Percentiles rank a stretch among this genome's conserved stretches.
phyloP scores from a whole-genome alignment of 768 basidiomycete genomes.

The Trametes cubensis region DNA sequence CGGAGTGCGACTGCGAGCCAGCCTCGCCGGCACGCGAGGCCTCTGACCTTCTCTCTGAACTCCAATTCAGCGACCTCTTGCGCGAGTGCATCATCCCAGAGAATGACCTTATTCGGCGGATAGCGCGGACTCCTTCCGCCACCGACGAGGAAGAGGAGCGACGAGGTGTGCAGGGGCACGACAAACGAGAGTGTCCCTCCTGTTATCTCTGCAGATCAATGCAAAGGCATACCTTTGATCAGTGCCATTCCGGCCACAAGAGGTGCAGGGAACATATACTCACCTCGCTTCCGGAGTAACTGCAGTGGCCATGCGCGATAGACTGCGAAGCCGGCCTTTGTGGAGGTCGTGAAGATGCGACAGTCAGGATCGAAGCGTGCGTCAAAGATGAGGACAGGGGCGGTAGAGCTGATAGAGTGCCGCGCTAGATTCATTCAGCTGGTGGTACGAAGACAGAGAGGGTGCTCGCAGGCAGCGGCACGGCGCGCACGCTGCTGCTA shows the following conservation, averaged over 20 bases:
- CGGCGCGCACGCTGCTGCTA: constrained; percentile 9
- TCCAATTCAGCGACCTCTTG: constrained; percentile 86
- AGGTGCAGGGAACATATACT: constrained; percentile 15
- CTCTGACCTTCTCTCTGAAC: constrained; percentile 82
- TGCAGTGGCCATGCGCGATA: constrained; percentile 77
- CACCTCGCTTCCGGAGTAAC: constrained; percentile 83
- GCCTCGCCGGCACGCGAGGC: constrained; percentile 76
- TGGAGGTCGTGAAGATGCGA: constrained; percentile 78
- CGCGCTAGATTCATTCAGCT: constrained; percentile 81
- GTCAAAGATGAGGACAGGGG: constrained; percentile 74
- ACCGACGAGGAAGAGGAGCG: constrained; percentile 83
- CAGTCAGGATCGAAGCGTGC: constrained; percentile 80
- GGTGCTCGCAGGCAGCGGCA: constrained; percentile 12
- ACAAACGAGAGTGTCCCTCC: constrained; percentile 79
- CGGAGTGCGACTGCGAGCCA: constrained; percentile 85
- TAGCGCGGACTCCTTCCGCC: constrained; percentile 88
- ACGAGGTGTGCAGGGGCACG: constrained; percentile 79
- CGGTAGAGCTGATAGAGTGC: constrained; percentile 78
- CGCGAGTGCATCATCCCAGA: constrained; percentile 84
- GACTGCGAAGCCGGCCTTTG: constrained; percentile 81
- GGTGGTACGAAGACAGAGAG: constrained; percentile 22
- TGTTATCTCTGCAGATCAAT: constrained; percentile 56
- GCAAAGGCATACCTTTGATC: constrained; percentile 15
- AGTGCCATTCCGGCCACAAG: constrained; percentile 14
- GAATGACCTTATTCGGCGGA: constrained; percentile 87